These are phyloP conservation scores for Mollisiaceae sp. DNA, from an alignment of 2,329 filamentous ascomycete genomes.

Conservation along the genomic window DNA sequence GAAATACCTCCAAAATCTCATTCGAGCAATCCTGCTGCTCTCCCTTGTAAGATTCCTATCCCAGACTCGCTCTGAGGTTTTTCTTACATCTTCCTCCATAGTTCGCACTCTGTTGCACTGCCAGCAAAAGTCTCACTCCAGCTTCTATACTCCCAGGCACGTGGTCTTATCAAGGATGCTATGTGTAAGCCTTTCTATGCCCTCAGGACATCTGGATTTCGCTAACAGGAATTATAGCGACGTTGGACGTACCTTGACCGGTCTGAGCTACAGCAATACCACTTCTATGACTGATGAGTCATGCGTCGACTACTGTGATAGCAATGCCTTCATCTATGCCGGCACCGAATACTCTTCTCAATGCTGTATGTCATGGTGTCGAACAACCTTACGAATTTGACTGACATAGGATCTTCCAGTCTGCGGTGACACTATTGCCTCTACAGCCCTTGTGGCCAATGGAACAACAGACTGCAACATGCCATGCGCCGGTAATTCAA, in stretches of 20 bases:
- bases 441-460: slow-evolving; percentile 19
- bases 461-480: slow-evolving; percentile 35
- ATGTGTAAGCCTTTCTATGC: slow-evolving; percentile 13
- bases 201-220: not conserved
- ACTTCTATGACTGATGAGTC: slow-evolving; percentile 33
- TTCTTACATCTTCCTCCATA: not conserved
- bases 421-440: slow-evolving; percentile 32
- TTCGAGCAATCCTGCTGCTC: not conserved
- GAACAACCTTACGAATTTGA: slow-evolving; percentile 1
- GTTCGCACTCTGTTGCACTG: not conserved
- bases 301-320: slow-evolving; percentile 35
- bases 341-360: slow-evolving; percentile 36
- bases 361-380: slow-evolving; percentile 33
- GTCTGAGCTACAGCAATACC: slow-evolving; percentile 25
- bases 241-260: slow-evolving; percentile 27
- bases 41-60: not conserved
- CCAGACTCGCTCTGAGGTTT: not conserved
- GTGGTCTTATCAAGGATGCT: slow-evolving; percentile 38
- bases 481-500: slow-evolving; percentile 37
- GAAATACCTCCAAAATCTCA: not conserved
- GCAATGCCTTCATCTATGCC: slow-evolving; percentile 32
- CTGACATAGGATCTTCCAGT: slow-evolving; percentile 17
- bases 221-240: slow-evolving; percentile 26
- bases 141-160: slow-evolving; percentile 29
- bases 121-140: slow-evolving; percentile 1